phyloP scores from a whole-genome alignment of 306 rosid species.

The Fagus crenata region DNA sequence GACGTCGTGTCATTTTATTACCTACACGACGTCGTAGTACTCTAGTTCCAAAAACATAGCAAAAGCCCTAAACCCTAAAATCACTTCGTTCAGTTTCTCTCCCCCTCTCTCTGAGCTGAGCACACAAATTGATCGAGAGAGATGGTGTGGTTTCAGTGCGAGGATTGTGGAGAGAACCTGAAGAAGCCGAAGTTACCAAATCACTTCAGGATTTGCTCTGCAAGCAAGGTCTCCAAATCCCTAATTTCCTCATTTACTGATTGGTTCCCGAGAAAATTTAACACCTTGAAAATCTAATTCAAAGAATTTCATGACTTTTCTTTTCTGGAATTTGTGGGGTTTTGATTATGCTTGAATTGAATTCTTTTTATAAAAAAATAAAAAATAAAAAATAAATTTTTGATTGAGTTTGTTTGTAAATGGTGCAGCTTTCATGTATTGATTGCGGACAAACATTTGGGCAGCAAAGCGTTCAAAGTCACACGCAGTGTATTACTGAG shows the following conservation, averaged over 20 bases:
- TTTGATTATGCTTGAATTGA: background rate
- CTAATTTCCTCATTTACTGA: background rate
- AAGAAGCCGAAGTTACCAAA: conserved; percentile 55
- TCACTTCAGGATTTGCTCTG: conserved; percentile 56
- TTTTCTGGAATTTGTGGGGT: background rate
- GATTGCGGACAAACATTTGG: conserved; percentile 84
- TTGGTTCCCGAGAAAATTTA: conserved; percentile 7
- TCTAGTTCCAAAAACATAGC: background rate
- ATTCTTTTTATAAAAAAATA: background rate
- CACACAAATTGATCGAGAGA: background rate
- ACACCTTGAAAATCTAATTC: background rate
- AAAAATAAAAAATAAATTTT: too few relatives aligned
- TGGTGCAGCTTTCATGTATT: conserved; percentile 84
- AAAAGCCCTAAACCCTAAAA: conserved; percentile 23
- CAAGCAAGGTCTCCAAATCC: conserved; percentile 37
- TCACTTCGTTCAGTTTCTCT: background rate
- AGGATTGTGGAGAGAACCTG: conserved; percentile 58
- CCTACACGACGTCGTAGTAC: background rate
- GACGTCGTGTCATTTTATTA: background rate
- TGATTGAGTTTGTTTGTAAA: background rate
- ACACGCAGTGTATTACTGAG: conserved; percentile 87
- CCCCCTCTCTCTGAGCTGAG: background rate
- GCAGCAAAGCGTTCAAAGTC: conserved; percentile 68
- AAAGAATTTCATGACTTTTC: background rate
- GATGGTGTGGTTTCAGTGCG: conserved; percentile 71